phyloP scores from a whole-genome alignment of 768 basidiomycete species.

The Podaxis mareebaensis region DNA sequence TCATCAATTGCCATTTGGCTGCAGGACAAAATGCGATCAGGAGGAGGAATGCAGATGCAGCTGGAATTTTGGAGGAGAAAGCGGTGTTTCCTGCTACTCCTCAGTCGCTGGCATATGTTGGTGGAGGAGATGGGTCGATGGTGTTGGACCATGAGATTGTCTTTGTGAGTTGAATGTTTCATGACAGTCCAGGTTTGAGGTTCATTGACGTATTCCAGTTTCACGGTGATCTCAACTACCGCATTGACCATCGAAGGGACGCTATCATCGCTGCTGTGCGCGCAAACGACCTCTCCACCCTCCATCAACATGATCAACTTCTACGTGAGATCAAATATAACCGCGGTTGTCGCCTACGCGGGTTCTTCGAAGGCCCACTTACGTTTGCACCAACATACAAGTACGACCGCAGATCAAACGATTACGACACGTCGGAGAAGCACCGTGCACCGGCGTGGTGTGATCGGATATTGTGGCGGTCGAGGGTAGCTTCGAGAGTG shows the following conservation, averaged over 20 bases:
- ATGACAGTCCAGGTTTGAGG: not conserved
- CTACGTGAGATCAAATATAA: slow-evolving; percentile 87
- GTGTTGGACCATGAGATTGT: slow-evolving; percentile 95
- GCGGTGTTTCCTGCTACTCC: slow-evolving; percentile 59
- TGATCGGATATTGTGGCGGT: slow-evolving; percentile 86
- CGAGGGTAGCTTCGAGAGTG: slow-evolving; percentile 57
- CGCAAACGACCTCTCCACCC: slow-evolving; percentile 60
- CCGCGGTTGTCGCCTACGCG: slow-evolving; percentile 81
- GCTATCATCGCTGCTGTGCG: slow-evolving; percentile 71
- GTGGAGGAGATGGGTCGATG: slow-evolving; percentile 92
- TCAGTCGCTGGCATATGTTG: slow-evolving; percentile 69
- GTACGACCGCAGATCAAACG: slow-evolving; percentile 76
- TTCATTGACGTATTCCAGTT: slow-evolving; percentile 43
- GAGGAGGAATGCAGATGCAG: slow-evolving; percentile 84
- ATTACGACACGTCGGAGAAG: slow-evolving; percentile 91
- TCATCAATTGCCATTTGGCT: slow-evolving; percentile 97
- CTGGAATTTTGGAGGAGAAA: slow-evolving; percentile 84
- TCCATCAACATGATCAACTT: slow-evolving; percentile 85
- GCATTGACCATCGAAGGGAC: slow-evolving; percentile 91
- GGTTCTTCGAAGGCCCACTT: slow-evolving; percentile 81
- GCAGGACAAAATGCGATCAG: slow-evolving; percentile 86
- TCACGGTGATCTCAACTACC: slow-evolving; percentile 96
- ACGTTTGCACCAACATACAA: slow-evolving; percentile 93
- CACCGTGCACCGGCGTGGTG: slow-evolving; percentile 93
- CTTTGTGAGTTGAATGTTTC: slow-evolving; percentile 54